Percentiles rank a stretch among this genome's conserved stretches.
phyloP scores from a whole-genome alignment of 2,329 filamentous ascomycete species.

The Colletotrichum karsti region DNA sequence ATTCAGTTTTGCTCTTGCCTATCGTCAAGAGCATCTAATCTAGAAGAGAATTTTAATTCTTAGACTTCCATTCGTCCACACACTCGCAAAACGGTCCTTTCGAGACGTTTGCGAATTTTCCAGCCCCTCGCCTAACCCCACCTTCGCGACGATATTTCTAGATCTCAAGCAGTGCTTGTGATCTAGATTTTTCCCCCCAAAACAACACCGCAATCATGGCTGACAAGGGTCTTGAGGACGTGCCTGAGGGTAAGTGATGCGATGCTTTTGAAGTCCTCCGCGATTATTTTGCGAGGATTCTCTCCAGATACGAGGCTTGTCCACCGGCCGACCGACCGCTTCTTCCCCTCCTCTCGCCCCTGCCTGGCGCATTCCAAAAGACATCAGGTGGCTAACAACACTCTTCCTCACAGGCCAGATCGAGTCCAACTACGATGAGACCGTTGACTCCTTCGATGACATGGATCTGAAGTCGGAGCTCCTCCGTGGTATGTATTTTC shows the following conservation, averaged over 20 bases:
- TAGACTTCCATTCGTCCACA: constrained; percentile 37
- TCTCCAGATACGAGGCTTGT: not conserved
- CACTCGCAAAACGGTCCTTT: constrained; percentile 26
- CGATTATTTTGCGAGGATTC: not conserved
- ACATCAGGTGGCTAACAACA: constrained; percentile 30
- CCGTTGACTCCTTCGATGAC: constrained; percentile 97
- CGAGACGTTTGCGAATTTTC: constrained; percentile 44
- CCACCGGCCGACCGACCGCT: constrained; percentile 7
- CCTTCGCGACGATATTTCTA: constrained; percentile 49
- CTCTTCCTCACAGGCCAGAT: constrained; percentile 78
- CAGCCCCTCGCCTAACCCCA: constrained; percentile 40
- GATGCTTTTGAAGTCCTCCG: too few species aligned
- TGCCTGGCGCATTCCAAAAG: constrained; percentile 8
- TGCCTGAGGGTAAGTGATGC: constrained; percentile 74
- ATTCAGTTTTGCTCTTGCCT: constrained; percentile 50
- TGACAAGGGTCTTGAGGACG: constrained; percentile 98
- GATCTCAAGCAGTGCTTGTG: constrained; percentile 85
- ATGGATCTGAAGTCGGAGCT: constrained; percentile 98
- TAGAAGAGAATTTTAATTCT: constrained; percentile 45
- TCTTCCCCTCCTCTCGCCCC: not conserved
- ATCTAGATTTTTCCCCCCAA: constrained; percentile 68
- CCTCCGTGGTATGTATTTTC: constrained; percentile 73
- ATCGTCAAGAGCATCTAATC: constrained; percentile 56
- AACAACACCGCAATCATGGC: constrained; percentile 89
- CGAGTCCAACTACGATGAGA: constrained; percentile 99